Base-by-base conservation (phyloP, 371 early-diverging fungal species). In the Catenaria anguillulae region DNA sequence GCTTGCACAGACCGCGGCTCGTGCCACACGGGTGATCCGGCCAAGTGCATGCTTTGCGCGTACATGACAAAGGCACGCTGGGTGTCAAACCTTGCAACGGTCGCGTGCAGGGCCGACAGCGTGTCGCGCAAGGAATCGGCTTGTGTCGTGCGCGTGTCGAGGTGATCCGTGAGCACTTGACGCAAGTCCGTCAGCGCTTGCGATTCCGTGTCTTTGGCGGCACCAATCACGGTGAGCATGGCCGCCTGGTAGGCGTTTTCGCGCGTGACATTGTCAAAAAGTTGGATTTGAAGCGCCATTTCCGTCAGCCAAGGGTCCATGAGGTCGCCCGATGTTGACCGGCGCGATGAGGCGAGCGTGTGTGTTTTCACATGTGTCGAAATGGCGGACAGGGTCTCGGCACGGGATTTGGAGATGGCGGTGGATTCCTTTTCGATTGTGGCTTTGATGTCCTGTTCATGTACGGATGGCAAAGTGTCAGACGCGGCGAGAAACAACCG, bases 221-320 rank as follows among this genome's bases (percentile, higher is more conserved):
- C 35, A 15, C 17, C 43, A 24, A 40, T 24, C 29, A 35, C 15
- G 36, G 34, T 21, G 2, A 58, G 58, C 35, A 58, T 58, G 6
- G 26, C 29, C 15, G 12, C 31, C 58, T 58, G 58, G 42, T 33
- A 58, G 24, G 5, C 2, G 58, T 58, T 58, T 19, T 58, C 58
- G 12, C 31, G 33, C 13, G 8, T 26, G 26, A 58, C 58, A 8
- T 15, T 58, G 8, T 42, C 40, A 8, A 26, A 26, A 24, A 58
- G 42, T 31, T 58, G 58, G 17, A 58, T 36, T n/a, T 58, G 58
- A 8, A 58, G 58, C 24, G 58, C 58, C 58, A 26, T 58, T 29
- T 58, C 58, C 24, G 58, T 58, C 26, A 58, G 42, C 58, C 58
- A 58, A 34, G 58, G 58, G 31, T 58, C 58, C 26, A 26, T 10